Evolutionary conservation across 805 yeast species (phyloP), one percentile per base, ranked within the genome.

Genomic region (Kuraishia capsulata): DNA sequence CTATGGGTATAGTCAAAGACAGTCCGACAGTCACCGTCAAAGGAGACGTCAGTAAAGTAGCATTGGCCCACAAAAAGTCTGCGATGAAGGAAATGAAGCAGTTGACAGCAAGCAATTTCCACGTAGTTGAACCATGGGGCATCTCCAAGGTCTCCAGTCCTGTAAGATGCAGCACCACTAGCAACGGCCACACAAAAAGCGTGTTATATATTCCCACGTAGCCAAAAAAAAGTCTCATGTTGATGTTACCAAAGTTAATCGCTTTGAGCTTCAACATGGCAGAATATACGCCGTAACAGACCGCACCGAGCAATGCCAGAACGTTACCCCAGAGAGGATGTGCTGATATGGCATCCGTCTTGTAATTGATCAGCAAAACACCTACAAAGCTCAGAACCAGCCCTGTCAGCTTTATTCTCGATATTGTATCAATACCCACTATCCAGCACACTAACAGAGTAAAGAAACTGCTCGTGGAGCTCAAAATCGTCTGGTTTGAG

Each of bases 11-110:
- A 0, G 97, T 90, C 42, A 89, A 75, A 17, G 95, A 81, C 23
- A 92, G 66, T 0, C 98, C 98, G 9, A 92, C 95, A 0, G 98
- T 92, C 3, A 90, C 97, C 0, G 96, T 89, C 46, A 92, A 65
- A 2, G 98, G 98, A 33, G 92, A 81, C 1, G 98, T 92, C 52
- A 92, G 64, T 24, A 92, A 69, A 76, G 89, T 92, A 0, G 97
- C 95, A 45, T 86, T 77, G 25, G 95, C 96, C 98, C 98, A 92
- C 51, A 94, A 78, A 49, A 81, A 88, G 56, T 92, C 98, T 30
- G 95, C 81, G 13, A 89, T 59, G 47, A 92, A 81, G 1, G 96
- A 87, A 31, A 87, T 77, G 26, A 75, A 51, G 42, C 89, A 83
- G 56, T 92, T 92, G 35, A 76, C 44, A 0, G 71, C 37, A 5